Percentiles rank a stretch among this genome's conserved stretches.
Conservation (phyloP, 164 flowering plant species). For the Stephania cephalantha region DNA sequence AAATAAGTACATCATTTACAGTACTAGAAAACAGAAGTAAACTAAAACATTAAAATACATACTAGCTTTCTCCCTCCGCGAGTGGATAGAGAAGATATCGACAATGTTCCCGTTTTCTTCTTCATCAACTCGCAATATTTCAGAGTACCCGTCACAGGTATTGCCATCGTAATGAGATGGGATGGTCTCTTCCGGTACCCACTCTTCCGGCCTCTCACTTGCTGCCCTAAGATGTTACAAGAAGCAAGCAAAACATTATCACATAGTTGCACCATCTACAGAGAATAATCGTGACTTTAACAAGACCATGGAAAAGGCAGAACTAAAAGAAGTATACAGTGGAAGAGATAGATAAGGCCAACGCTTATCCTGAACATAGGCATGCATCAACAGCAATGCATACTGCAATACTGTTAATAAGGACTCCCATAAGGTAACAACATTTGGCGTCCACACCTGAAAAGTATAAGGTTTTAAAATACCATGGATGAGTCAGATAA, state of each 20-base stretch:
- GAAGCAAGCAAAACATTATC: slow-evolving; percentile 5
- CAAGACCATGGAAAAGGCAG: not conserved
- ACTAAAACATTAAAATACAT: not conserved
- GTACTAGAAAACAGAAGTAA: not conserved
- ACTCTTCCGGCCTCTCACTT: slow-evolving; percentile 73
- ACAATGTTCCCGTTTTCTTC: slow-evolving; percentile 36
- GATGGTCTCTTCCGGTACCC: slow-evolving; percentile 71
- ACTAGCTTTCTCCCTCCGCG: slow-evolving; percentile 35
- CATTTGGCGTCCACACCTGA: slow-evolving; percentile 86
- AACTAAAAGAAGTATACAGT: slow-evolving; percentile 36
- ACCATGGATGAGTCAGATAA: not conserved
- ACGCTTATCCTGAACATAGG: slow-evolving; percentile 94
- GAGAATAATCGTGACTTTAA: not conserved
- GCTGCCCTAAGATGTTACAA: slow-evolving; percentile 31
- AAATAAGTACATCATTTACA: not conserved
- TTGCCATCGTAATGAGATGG: slow-evolving; percentile 18
- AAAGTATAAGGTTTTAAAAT: not conserved
- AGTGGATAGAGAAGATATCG: slow-evolving; percentile 75
- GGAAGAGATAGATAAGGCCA: slow-evolving; percentile 90
- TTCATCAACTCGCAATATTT: slow-evolving; percentile 30
- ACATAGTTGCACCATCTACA: not conserved
- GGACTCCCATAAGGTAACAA: slow-evolving; percentile 77
- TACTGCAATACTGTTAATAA: slow-evolving; percentile 73
- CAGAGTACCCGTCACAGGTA: slow-evolving; percentile 25
- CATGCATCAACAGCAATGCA: slow-evolving; percentile 75